Base-by-base conservation (phyloP, 495 filamentous ascomycete species). In the Penicilliopsis zonata region DNA sequence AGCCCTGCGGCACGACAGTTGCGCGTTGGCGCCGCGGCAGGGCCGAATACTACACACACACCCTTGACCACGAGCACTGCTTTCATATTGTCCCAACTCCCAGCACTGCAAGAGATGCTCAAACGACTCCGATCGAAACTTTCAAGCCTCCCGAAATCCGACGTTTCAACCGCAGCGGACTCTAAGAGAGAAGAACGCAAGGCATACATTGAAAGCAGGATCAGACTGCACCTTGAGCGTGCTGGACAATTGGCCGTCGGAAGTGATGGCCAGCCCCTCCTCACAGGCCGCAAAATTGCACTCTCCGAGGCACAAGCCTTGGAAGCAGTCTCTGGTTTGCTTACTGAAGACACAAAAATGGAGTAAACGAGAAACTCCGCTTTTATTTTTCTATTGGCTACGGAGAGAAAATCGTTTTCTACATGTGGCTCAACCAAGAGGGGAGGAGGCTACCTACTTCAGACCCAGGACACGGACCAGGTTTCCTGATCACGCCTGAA, bases 51-150 rank as follows among this genome's bases (percentile, higher is more conserved):
- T 20, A 44, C 53, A 28, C 62, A 57, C 30, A 55, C 48, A 9
- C 67, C 31, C 61, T 55, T 90, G 0, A 78, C 76, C 9, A 86
- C 82, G 0, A 79, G 84, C 4, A 76, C 86, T 0, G 72, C 70
- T 2, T 95, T 94, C 49, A 75, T 79, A 3, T 55, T 85, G 12
- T 80, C 77, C 1, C 90, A 98, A 53, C 65, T 95, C 8, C 80
- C 82, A 8, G 72, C 79, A 0, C 65, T 98, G 17, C 72, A 83
- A 32, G 58, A 70, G 3, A 59, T 86, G 3, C 64, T 85, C 0
- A 59, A 64, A 2, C 59, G 71, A 14, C 53, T 98, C 33, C 62
- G 75, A 13, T 72, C 71, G 0, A 68, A 76, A 38, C 43, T 78
- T 47, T 60, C 69, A 2, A 60, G 65, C 3, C 44, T 87, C 17